Evolutionary conservation across 2,329 filamentous ascomycete species (phyloP).

Genomic region (Ustilaginoidea virens): DNA sequence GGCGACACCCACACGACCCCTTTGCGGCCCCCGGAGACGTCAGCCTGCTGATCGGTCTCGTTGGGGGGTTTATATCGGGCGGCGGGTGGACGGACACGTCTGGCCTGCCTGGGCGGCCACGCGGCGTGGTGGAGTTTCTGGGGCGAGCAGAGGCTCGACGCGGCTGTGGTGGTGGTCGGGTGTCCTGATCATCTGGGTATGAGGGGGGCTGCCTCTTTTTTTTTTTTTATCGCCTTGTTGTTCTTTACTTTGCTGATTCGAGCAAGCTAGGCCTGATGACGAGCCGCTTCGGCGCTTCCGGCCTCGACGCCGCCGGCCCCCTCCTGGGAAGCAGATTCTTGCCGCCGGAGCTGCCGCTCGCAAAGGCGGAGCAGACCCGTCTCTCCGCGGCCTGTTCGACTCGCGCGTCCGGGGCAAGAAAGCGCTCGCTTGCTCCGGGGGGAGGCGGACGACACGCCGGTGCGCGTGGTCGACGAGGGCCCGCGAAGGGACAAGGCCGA

Average conservation of each 20-base stretch:
- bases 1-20: no score
- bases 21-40: conserved; percentile 70
- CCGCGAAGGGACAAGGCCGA: no score
- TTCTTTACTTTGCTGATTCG: not conserved
- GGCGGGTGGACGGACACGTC: conserved; percentile 45
- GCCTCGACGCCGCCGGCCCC: conserved; percentile 31
- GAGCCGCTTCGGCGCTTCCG: conserved; percentile 58
- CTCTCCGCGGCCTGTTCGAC: conserved; percentile 29
- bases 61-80: conserved; percentile 55
- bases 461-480: no score
- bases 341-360: conserved; percentile 32
- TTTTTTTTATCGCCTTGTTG: not conserved
- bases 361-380: conserved; percentile 24
- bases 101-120: conserved; percentile 73
- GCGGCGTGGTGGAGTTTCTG: conserved; percentile 73
- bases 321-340: conserved; percentile 73
- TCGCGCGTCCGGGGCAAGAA: conserved; percentile 42
- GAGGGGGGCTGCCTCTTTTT: no score
- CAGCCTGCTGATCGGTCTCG: conserved; percentile 57
- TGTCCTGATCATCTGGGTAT: conserved; percentile 79
- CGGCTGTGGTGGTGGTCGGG: conserved; percentile 68
- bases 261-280: conserved; percentile 43
- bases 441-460: conserved; percentile 50
- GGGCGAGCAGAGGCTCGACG: conserved; percentile 61
- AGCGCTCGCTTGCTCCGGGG: conserved; percentile 49